A percentile compares a stretch with the other conserved stretches of the same genome.
These are phyloP conservation scores for Penicilliopsis zonata DNA, from an alignment of 495 filamentous ascomycete species.

Conservation along the genomic window DNA sequence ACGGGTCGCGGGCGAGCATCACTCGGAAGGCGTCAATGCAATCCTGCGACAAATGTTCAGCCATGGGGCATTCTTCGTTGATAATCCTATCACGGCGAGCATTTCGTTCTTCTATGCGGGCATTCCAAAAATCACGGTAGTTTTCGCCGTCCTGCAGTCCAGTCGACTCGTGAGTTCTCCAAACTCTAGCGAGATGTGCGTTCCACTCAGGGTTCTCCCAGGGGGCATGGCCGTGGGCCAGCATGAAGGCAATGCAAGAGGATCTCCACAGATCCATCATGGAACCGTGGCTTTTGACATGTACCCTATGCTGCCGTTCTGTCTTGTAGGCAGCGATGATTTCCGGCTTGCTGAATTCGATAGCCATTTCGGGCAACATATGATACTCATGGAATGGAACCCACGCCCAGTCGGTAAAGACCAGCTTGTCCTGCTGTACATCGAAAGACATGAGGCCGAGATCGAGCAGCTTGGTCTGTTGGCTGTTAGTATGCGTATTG, in stretches of 20 bases:
- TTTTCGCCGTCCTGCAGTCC: too few species aligned
- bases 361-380: constrained; percentile 10
- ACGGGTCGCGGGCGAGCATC: constrained; percentile 9
- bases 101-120: neutral
- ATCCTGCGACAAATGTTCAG: constrained; percentile 12
- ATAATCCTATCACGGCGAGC: constrained; percentile 8
- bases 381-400: constrained; percentile 13
- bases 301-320: too few species aligned
- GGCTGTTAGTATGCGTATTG: neutral
- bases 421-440: neutral
- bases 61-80: constrained; percentile 7
- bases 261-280: constrained; percentile 10
- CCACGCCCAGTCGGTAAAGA: neutral
- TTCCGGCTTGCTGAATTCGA: neutral
- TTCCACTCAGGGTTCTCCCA: constrained; percentile 10
- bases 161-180: too few species aligned
- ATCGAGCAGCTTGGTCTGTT: constrained; percentile 10
- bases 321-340: constrained; percentile 6
- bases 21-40: constrained; percentile 13
- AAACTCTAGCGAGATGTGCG: constrained; percentile 1
- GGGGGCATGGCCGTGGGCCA: constrained; percentile 15
- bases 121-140: neutral
- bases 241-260: constrained; percentile 9
- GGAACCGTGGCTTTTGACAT: too few species aligned
- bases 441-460: constrained; percentile 8